Conservation (phyloP, 1,139 yeast genomes). For the Blastobotrys aristatus region DNA sequence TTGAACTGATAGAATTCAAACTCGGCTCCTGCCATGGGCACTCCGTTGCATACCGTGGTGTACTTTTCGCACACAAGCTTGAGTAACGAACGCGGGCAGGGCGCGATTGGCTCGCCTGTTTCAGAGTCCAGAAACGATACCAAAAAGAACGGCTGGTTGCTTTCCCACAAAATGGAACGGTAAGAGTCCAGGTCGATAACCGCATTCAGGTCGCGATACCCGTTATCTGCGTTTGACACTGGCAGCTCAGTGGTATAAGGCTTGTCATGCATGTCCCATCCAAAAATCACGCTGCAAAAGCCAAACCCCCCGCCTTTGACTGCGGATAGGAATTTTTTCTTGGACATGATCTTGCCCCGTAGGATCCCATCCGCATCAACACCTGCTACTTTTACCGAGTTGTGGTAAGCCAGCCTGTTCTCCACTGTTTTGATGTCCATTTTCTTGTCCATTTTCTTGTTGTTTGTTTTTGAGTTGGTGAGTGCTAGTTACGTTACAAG, state of each 20-base stretch:
- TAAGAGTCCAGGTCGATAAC: conserved; percentile 28
- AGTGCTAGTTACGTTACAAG: too few species aligned
- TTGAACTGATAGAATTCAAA: conserved; percentile 35
- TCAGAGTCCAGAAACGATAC: conserved; percentile 29
- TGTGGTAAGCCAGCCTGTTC: conserved; percentile 21
- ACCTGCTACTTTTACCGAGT: conserved; percentile 35
- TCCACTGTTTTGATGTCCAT: conserved; percentile 5
- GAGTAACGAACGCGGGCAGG: conserved; percentile 34
- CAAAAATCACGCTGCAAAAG: conserved; percentile 35
- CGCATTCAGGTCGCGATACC: conserved; percentile 34
- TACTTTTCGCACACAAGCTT: conserved; percentile 19
- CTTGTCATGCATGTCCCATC: conserved; percentile 38
- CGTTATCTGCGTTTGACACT: conserved; percentile 33
- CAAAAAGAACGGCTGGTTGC: conserved; percentile 31
- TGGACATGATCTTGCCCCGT: conserved; percentile 36
- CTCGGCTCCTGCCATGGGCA: conserved; percentile 35
- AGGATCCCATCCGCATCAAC: conserved; percentile 37
- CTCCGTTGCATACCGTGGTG: conserved; percentile 13
- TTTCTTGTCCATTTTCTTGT: background rate
- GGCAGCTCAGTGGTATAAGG: conserved; percentile 29
- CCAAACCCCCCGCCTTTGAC: conserved; percentile 31
- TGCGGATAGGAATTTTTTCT: conserved; percentile 29
- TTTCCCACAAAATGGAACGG: conserved; percentile 34
- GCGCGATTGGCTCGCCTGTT: conserved; percentile 29
- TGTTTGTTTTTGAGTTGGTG: background rate